Evolutionary conservation across 176 grass and related monocot species (phyloP).

Genomic region (Triticum urartu): DNA sequence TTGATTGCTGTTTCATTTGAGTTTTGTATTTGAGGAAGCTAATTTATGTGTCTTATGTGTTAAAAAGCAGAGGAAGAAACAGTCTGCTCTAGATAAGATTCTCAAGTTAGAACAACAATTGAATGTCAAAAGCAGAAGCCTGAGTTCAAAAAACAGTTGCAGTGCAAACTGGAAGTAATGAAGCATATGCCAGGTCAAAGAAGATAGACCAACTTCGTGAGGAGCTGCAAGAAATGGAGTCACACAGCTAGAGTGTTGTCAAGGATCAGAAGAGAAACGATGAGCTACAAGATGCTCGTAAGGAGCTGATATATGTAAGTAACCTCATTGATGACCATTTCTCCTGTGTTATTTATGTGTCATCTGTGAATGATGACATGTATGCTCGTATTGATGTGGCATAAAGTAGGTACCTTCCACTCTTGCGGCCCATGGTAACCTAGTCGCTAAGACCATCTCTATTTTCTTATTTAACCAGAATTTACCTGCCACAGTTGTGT

Average conservation of each 20-base stretch:
- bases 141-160: slow-evolving; percentile 46
- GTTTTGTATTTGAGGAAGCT: background rate
- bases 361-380: too few relatives aligned
- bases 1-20: background rate
- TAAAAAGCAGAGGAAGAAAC: slow-evolving; percentile 42
- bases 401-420: too few relatives aligned
- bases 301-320: slow-evolving; percentile 33
- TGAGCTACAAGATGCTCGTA: slow-evolving; percentile 55
- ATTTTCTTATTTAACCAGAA: too few relatives aligned
- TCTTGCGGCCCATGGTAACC: too few relatives aligned
- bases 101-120: slow-evolving; percentile 44
- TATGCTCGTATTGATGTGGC: too few relatives aligned
- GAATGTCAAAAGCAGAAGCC: slow-evolving; percentile 45
- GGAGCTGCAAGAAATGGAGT: slow-evolving; percentile 43
- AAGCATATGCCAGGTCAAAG: slow-evolving; percentile 38
- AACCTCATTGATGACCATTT: background rate
- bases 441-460: too few relatives aligned
- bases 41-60: background rate
- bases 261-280: slow-evolving; percentile 49
- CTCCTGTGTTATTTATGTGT: too few relatives aligned
- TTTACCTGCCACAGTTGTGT: too few relatives aligned
- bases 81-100: slow-evolving; percentile 37
- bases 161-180: slow-evolving; percentile 42
- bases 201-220: slow-evolving; percentile 31
- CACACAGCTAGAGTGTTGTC: slow-evolving; percentile 42